These are phyloP conservation scores for Colletotrichum sp. DNA, from an alignment of 2,329 filamentous ascomycete species.

Conservation along the genomic window DNA sequence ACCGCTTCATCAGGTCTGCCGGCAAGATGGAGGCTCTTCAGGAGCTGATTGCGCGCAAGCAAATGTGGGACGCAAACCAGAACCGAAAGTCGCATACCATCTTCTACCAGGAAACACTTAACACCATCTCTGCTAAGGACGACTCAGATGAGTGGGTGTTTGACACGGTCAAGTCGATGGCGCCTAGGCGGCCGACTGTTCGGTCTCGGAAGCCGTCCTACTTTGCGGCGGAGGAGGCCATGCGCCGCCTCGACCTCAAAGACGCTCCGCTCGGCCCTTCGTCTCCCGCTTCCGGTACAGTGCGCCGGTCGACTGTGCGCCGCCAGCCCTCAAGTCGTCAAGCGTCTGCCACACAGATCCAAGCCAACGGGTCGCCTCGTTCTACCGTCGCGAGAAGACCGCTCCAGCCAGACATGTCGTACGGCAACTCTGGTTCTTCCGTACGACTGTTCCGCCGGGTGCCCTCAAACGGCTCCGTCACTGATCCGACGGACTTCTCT, in stretches of 20 bases:
- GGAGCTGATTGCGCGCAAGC: slow-evolving; percentile 83
- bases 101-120: slow-evolving; percentile 93
- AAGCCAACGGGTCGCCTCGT: slow-evolving; percentile 47
- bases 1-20: slow-evolving; percentile 86
- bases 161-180: slow-evolving; percentile 84
- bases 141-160: slow-evolving; percentile 93
- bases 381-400: slow-evolving; percentile 69
- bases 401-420: slow-evolving; percentile 87
- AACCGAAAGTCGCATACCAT: slow-evolving; percentile 73
- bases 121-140: slow-evolving; percentile 68
- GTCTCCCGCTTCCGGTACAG: slow-evolving; percentile 59
- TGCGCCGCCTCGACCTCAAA: slow-evolving; percentile 66
- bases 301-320: slow-evolving; percentile 64
- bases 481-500: slow-evolving; percentile 41
- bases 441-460: slow-evolving; percentile 91
- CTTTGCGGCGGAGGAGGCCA: slow-evolving; percentile 63
- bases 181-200: slow-evolving; percentile 58
- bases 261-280: slow-evolving; percentile 63
- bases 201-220: slow-evolving; percentile 63
- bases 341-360: slow-evolving; percentile 44
- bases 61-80: slow-evolving; percentile 80
- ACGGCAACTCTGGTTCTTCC: slow-evolving; percentile 91
- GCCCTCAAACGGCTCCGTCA: slow-evolving; percentile 68
- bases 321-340: slow-evolving; percentile 53
- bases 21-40: slow-evolving; percentile 89